These are phyloP conservation scores for Nemania diffusa DNA, from an alignment of 2,329 filamentous ascomycete genomes.

Conservation along the genomic window DNA sequence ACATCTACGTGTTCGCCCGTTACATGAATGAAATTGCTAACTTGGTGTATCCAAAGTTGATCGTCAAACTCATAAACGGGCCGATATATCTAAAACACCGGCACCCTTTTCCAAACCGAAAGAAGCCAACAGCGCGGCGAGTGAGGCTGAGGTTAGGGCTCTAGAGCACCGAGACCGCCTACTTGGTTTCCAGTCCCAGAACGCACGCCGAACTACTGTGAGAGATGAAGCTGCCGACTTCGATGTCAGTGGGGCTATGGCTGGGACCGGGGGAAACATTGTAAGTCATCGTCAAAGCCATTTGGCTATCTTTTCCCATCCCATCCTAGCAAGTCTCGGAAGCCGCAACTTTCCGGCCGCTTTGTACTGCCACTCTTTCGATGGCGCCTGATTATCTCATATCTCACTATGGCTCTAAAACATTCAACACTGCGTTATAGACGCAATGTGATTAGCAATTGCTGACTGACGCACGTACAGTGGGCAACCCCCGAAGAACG, in stretches of 20 bases:
- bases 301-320: neutral
- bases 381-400: neutral
- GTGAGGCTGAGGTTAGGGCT: constrained; percentile 73
- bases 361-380: neutral
- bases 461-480: constrained; percentile 13
- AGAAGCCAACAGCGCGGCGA: constrained; percentile 50
- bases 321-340: neutral
- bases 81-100: constrained; percentile 71
- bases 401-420: neutral
- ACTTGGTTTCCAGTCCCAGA: constrained; percentile 84
- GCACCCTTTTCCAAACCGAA: constrained; percentile 67
- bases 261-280: constrained; percentile 68
- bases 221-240: constrained; percentile 82
- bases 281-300: constrained; percentile 17
- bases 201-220: constrained; percentile 83
- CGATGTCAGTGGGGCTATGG: constrained; percentile 60
- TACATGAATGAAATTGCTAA: constrained; percentile 3
- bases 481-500: constrained; percentile 88
- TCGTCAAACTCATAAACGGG: constrained; percentile 73
- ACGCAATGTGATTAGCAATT: neutral
- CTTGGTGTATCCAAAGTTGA: constrained; percentile 62
- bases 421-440: neutral
- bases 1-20: neutral
- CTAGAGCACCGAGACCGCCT: constrained; percentile 83
- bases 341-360: too few relatives aligned